Evolutionary conservation across 768 basidiomycete genomes (phyloP), one percentile per base, ranked within the genome.

Genomic region (Suillus luteus): DNA sequence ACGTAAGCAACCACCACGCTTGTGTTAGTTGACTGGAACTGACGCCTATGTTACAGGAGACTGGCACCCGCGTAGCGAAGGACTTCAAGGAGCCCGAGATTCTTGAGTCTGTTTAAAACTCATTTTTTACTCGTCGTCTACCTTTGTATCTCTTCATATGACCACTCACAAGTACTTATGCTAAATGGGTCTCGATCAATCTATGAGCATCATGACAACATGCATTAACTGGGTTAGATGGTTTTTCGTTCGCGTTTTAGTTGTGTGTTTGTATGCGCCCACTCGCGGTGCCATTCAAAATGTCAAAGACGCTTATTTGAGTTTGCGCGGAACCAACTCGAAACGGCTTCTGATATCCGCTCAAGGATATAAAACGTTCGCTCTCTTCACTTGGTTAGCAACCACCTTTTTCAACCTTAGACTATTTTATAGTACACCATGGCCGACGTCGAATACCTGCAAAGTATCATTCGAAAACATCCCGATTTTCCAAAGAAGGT

Each of bases 61-160:
- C 94, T 55, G 96, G 96, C 69, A 92, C 93, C 70, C 90, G 92
- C 78, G 90, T 96, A 61, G 91, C 84, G 64, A 95, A 92, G 83
- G 95, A 96, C 77, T 99, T 96, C 85, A 95, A 96, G 85, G 96
- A 98, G 86, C 96, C 96, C 52, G 93, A 95, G 81, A 86, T 95
- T 71, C 86, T 93, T 62, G 92, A 92, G 75, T 89, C 93, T 70
- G 96, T 98, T 65, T 98, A 88, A 89, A 81, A 74, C 59, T 71
- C 67, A 69, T 70, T 71, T 46, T 19, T 75, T 71, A 62, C 62
- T 62, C 68, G 69, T 69, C 71, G 71, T 72, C 72, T 67, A 72
- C 71, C 73, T 71, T 72, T 77, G 79, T 81, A 79, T 72, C 71
- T 72, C 40, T 31, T 19, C 69, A 59, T 70, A 76, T 74, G 73